Evolutionary conservation across 495 filamentous ascomycete species (phyloP).

Genomic region (Xylaria intraflava): DNA sequence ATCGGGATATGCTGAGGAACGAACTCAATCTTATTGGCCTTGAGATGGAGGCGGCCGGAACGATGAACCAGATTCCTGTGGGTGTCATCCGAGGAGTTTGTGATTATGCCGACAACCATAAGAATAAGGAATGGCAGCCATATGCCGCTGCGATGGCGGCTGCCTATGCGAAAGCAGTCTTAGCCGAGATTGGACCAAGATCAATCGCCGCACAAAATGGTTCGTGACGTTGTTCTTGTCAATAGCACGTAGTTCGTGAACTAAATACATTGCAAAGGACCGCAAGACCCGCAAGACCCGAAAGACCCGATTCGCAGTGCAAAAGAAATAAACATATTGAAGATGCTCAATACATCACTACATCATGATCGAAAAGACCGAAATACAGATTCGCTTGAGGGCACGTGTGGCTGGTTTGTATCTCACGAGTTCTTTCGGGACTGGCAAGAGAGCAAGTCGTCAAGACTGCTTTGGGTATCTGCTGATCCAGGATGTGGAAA

Average conservation of each 20-base stretch:
- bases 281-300: too few relatives aligned
- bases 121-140: constrained; percentile 34
- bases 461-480: constrained; percentile 41
- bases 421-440: constrained; percentile 24
- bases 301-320: too few relatives aligned
- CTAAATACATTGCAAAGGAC: too few relatives aligned
- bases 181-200: too few relatives aligned
- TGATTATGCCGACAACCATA: constrained; percentile 36
- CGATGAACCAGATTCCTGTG: constrained; percentile 25
- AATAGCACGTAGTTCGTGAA: too few relatives aligned
- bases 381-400: constrained; percentile 27
- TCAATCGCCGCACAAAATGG: too few relatives aligned
- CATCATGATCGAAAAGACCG: constrained; percentile 37
- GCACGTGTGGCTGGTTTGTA: constrained; percentile 41
- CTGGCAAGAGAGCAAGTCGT: constrained; percentile 22
- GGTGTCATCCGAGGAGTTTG: constrained; percentile 35
- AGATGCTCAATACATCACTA: background rate
- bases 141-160: constrained; percentile 36
- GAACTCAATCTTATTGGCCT: constrained; percentile 19
- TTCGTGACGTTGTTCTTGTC: too few relatives aligned
- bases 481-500: constrained; percentile 52
- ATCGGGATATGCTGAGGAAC: constrained; percentile 22
- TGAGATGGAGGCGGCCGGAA: constrained; percentile 25
- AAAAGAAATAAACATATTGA: too few relatives aligned
- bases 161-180: too few relatives aligned